Evolutionary conservation across 345 rosid genomes (phyloP).

Genomic region (Euphorbia pulcherrima): DNA sequence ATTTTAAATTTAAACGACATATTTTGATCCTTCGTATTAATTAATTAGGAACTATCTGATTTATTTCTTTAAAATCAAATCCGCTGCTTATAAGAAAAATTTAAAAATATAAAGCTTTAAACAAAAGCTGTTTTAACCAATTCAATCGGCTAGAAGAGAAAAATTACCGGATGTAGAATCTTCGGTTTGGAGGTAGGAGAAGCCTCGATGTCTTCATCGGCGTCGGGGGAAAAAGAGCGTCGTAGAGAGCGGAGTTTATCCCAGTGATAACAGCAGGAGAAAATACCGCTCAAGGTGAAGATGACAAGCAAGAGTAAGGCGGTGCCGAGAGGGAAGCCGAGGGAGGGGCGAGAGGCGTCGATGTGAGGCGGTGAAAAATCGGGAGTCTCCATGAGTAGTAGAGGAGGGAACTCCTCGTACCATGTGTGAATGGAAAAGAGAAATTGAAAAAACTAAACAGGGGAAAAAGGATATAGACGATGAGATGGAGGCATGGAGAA

Average conservation of each 20-base stretch:
- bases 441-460: too few relatives aligned
- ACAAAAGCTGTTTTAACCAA: too few relatives aligned
- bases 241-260: conserved; percentile 88
- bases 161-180: conserved; percentile 38
- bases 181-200: conserved; percentile 48
- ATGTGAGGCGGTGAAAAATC: conserved; percentile 62
- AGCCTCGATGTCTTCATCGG: conserved; percentile 49
- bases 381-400: conserved; percentile 66
- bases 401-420: conserved; percentile 18
- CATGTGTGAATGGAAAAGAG: conserved; percentile 21
- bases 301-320: conserved; percentile 78
- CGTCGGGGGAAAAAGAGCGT: too few relatives aligned
- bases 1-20: too few relatives aligned
- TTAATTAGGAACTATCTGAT: too few relatives aligned
- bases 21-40: too few relatives aligned
- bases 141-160: neutral
- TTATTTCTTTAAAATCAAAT: too few relatives aligned
- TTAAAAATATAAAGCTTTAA: too few relatives aligned
- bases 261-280: conserved; percentile 99
- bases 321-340: conserved; percentile 91
- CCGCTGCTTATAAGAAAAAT: too few relatives aligned
- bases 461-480: neutral
- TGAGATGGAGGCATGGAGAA: neutral
- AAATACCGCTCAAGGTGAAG: conserved; percentile 85
- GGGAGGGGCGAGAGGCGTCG: conserved; percentile 82